Conservation (phyloP, 202 grass and related monocot genomes). For the Carex arenaria region DNA sequence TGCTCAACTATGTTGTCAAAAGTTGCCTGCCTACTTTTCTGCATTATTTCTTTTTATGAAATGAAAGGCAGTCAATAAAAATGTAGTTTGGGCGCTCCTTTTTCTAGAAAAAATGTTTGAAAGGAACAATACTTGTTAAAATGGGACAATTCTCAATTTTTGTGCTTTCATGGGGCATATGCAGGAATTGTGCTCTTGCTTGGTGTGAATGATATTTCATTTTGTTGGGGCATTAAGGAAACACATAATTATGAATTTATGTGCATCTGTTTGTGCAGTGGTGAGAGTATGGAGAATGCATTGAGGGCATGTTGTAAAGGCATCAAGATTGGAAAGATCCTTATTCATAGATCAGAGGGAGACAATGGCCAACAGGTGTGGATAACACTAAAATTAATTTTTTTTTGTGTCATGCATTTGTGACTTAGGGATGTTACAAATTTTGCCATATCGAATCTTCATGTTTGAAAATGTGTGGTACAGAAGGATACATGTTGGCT, state of each 20-base stretch:
- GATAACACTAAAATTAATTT: constrained; percentile 10
- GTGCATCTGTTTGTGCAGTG: constrained; percentile 41
- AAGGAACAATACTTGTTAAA: neutral
- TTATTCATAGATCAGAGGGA: constrained; percentile 89
- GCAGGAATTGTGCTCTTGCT: neutral
- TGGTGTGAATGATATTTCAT: neutral
- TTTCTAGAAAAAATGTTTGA: neutral
- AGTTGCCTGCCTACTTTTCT: neutral
- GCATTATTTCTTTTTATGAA: neutral
- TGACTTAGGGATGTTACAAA: neutral
- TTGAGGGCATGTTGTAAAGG: constrained; percentile 92
- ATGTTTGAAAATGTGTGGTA: neutral
- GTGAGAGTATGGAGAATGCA: constrained; percentile 98
- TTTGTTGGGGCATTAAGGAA: neutral
- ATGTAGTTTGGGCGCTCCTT: neutral
- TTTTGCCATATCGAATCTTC: neutral
- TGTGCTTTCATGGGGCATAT: neutral
- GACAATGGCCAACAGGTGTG: constrained; percentile 95
- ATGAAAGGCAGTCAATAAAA: neutral
- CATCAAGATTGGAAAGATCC: constrained; percentile 96
- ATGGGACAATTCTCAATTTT: neutral
- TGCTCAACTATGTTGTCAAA: neutral
- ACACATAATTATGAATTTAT: neutral
- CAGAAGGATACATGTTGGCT: neutral
- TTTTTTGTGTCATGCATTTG: constrained; percentile 4